These are phyloP conservation scores for Dysphania ambrosioides DNA, from an alignment of 148 eudicot species.

Conservation along the genomic window DNA sequence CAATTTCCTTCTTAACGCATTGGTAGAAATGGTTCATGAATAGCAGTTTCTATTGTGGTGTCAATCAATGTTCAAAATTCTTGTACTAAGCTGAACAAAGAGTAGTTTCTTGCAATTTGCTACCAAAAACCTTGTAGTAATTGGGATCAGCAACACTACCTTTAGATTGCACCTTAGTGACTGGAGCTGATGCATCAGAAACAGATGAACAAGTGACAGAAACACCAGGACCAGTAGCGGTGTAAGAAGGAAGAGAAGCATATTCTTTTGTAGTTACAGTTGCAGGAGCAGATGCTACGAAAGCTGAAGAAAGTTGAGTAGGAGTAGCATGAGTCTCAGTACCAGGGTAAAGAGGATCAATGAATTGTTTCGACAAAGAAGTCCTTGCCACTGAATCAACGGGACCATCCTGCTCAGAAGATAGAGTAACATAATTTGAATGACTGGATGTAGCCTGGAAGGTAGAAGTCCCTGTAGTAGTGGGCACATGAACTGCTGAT, in stretches of 20 bases:
- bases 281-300: slow-evolving; percentile 40
- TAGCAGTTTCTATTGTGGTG: background rate
- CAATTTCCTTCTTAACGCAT: background rate
- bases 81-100: background rate
- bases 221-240: slow-evolving; percentile 34
- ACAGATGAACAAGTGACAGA: slow-evolving; percentile 31
- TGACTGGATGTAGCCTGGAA: slow-evolving; percentile 30
- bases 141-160: slow-evolving; percentile 33
- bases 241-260: slow-evolving; percentile 39
- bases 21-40: background rate
- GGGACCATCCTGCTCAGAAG: slow-evolving; percentile 31
- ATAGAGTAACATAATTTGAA: slow-evolving; percentile 13
- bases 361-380: slow-evolving; percentile 27
- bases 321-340: slow-evolving; percentile 26
- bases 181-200: slow-evolving; percentile 27
- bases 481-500: slow-evolving; percentile 34
- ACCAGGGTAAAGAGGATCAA: slow-evolving; percentile 24
- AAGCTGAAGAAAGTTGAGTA: slow-evolving; percentile 33
- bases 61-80: background rate
- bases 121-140: background rate
- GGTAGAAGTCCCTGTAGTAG: slow-evolving; percentile 32
- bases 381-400: slow-evolving; percentile 21
- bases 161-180: slow-evolving; percentile 56
- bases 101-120: background rate
- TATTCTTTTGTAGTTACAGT: slow-evolving; percentile 32